phyloP scores from a whole-genome alignment of 2,329 filamentous ascomycete species.

The Didymella exigua region DNA sequence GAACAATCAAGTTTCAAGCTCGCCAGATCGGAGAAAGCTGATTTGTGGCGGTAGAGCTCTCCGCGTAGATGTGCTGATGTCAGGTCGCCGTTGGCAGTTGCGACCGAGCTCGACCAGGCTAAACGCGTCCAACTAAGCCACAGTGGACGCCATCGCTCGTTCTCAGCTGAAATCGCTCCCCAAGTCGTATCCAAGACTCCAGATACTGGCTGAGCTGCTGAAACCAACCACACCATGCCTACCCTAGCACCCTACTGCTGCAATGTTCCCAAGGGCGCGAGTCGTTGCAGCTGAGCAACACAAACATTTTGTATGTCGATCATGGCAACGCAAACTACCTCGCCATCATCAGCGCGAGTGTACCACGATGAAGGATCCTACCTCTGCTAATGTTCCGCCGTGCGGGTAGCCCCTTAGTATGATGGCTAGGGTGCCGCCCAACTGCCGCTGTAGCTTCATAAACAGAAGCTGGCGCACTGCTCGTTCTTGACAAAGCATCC shows the following conservation, averaged over 20 bases:
- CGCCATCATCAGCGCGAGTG: conserved; percentile 16
- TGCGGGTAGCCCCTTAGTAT: conserved; percentile 4
- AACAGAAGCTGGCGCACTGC: conserved; percentile 13
- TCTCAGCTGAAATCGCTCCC: conserved; percentile 40
- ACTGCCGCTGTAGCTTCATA: conserved; percentile 15
- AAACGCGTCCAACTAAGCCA: conserved; percentile 30
- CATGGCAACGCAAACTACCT: conserved; percentile 25
- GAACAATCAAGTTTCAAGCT: conserved; percentile 3
- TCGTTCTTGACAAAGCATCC: conserved; percentile 26
- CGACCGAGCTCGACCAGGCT: conserved; percentile 23
- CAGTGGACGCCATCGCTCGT: conserved; percentile 38
- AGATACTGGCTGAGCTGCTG: conserved; percentile 31
- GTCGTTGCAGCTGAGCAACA: conserved; percentile 43
- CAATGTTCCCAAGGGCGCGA: conserved; percentile 40
- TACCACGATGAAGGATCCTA: conserved; percentile 8
- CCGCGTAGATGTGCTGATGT: conserved; percentile 15
- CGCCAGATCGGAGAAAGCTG: conserved; percentile 8
- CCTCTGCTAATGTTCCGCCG: background rate
- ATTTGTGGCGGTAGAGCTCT: conserved; percentile 13
- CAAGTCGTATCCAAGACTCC: conserved; percentile 27
- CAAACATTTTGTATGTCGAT: conserved; percentile 33
- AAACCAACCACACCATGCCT: conserved; percentile 33
- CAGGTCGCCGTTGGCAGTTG: conserved; percentile 21
- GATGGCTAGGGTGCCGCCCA: conserved; percentile 8
- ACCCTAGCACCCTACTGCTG: conserved; percentile 41